Evolutionary conservation across 106 monocot genomes (phyloP), one percentile per base, ranked within the genome.

Genomic region (Xerophyta viscosa): DNA sequence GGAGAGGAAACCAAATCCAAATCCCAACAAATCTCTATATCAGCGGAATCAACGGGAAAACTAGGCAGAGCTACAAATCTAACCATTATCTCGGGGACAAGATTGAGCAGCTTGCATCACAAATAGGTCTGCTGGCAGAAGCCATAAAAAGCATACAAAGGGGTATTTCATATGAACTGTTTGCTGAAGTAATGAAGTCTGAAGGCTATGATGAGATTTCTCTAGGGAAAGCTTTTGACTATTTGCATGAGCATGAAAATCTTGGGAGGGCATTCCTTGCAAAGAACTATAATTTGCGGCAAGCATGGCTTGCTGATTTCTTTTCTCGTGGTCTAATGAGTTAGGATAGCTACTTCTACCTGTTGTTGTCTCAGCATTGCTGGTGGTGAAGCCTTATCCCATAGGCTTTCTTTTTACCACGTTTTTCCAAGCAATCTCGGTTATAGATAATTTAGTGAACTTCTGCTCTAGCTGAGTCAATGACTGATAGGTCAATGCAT

Each of bases 191-290:
- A 25, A 68, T 68, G 68, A 60, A 60, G 27, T 52, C 39, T 28
- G 52, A 68, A 43, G 60, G 68, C 1, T 68, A 68, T 13, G 52
- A 68, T 31, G 68, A 68, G 31, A 7, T 20, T 6, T 53, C 51
- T 6, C 51, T 68, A 24, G 68, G 50, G 17, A 60, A 46, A 52
- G 68, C 68, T 17, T 68, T 68, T 20, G 68, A 68, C 10, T 60
- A 60, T 60, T 58, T 68, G 4, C 30, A 60, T 10, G 60, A 42
- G 31, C 26, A 68, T 30, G 68, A 68, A 19, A 60, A 52, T 33
- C 41, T 42, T 4, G 68, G 41, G 11, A 60, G 59, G 45, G 59
- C 46, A 19, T 68, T 68, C 28, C 59, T 68, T 33, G 68, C 27
- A 6, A 68, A 60, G 33, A 59, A 53, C 51, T 7, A 30, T 45